phyloP scores from a whole-genome alignment of 495 filamentous ascomycete genomes.

The Neurospora tetraspora region DNA sequence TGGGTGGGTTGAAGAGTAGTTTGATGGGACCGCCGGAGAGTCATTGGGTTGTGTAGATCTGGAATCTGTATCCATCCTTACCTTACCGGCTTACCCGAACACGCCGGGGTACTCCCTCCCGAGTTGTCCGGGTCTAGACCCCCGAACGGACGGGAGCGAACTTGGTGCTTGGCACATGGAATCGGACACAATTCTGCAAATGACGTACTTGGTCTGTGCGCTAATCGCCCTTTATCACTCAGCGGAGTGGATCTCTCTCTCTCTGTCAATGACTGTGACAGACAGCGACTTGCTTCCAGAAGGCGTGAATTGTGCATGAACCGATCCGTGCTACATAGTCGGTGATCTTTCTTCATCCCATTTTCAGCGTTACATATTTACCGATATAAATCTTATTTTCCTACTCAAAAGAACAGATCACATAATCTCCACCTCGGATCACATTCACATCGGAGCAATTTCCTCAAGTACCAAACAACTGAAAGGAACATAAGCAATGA shows the following conservation, averaged over 20 bases:
- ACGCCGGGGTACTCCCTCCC: background rate
- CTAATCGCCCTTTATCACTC: background rate
- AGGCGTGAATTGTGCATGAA: background rate
- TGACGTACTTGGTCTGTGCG: conserved; percentile 12
- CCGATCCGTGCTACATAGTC: background rate
- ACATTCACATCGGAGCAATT: background rate
- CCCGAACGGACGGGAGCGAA: background rate
- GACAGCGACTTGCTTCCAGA: background rate
- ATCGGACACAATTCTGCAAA: background rate
- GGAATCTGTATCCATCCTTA: background rate
- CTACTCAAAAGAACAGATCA: background rate
- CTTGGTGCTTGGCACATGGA: background rate
- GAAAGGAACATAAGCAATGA: background rate
- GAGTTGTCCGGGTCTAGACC: background rate
- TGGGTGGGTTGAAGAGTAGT: conserved; percentile 46
- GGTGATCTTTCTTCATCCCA: no score
- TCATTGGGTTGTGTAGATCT: background rate
- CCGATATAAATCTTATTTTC: background rate
- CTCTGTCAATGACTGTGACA: background rate
- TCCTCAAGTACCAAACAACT: background rate
- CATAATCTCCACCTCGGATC: background rate
- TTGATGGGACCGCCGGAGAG: conserved; percentile 56
- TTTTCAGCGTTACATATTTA: no score
- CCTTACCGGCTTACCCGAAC: background rate
- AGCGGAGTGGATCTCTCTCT: background rate